Percentiles rank a stretch among this genome's conserved stretches.
Conservation (phyloP, 352 stramenopile species). For the Vaucheria bursata region DNA sequence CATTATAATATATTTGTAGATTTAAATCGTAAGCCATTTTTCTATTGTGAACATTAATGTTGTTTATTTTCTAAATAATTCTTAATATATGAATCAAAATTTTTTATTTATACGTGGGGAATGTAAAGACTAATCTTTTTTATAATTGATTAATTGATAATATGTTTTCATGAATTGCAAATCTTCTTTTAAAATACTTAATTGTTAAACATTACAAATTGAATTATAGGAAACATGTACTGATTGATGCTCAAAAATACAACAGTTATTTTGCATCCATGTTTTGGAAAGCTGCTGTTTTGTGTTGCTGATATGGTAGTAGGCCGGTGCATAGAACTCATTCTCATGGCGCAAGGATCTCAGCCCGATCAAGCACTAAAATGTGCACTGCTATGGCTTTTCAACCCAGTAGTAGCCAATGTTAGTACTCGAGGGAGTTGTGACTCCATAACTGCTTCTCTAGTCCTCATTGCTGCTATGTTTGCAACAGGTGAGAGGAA, state of each 20-base stretch:
- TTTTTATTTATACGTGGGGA: too few relatives aligned
- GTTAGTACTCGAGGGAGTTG: constrained; percentile 96
- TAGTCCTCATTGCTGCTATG: constrained; percentile 82
- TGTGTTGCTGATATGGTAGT: constrained; percentile 82
- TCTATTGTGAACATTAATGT: too few relatives aligned
- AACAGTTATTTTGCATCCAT: constrained; percentile 41
- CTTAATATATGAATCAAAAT: too few relatives aligned
- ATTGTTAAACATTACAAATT: too few relatives aligned
- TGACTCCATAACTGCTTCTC: constrained; percentile 81
- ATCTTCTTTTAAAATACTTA: too few relatives aligned
- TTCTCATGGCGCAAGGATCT: constrained; percentile 63
- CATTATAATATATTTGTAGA: too few relatives aligned
- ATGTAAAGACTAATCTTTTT: too few relatives aligned
- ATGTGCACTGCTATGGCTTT: constrained; percentile 78
- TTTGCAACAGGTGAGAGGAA: constrained; percentile 43
- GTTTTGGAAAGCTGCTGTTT: constrained; percentile 86
- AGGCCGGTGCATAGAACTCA: constrained; percentile 73
- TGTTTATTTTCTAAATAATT: too few relatives aligned
- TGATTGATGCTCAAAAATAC: background rate
- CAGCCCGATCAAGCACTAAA: constrained; percentile 42
- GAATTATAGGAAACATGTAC: too few relatives aligned
- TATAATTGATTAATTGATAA: too few relatives aligned
- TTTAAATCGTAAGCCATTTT: too few relatives aligned
- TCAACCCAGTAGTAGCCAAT: constrained; percentile 95
- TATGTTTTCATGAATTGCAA: too few relatives aligned